Base-by-base conservation (phyloP, 1,284 basidiomycete genomes). In the Rhodotorula sp. region DNA sequence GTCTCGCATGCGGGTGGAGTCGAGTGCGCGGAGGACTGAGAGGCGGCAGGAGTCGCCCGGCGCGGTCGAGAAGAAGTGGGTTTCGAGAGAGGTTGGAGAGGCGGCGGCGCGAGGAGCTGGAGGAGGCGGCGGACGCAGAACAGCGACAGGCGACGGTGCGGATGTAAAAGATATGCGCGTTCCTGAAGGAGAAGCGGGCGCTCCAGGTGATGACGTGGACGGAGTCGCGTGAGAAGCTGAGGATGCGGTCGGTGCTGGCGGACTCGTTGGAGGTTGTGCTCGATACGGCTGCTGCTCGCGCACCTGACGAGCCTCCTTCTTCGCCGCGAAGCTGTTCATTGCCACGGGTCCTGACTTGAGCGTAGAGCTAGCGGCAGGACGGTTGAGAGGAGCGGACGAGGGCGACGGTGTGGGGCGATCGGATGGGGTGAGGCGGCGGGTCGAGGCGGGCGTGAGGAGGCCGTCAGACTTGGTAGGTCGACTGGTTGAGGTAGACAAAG, bases 1-100 rank as follows among this genome's bases (percentile, higher is more conserved):
- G 1, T 47, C 32, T 54, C 64, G 34, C 22, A 90, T 79, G 0
- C 81, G 70, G 0, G 87, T 86, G 19, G 90, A 78, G 88, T 85
- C 0, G 84, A 90, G 82, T 51, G 82, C 82, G 85, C 89, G 74
- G 6, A 72, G 36, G 46, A 61, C 44, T 9, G 58, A 57, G 48
- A 63, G 51, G 59, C 49, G 53, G 32, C 27, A 59, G 44, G 53
- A 39, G 51, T 60, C 22, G 46, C 24, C 46, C 5, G 59, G 59
- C 10, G 53, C 48, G 32, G 36, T 22, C 44, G 32, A 72, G 53
- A 22, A 77, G 51, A 68, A 70, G 59, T 51, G 75, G 51, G 52
- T 62, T 66, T 71, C 70, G 62, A 71, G 56, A 5, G 69, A 52
- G 20, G 66, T 67, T 4, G 62, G 54, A n/a, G 52, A 34, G 2